These are phyloP conservation scores for Diaporthe batatas DNA, from an alignment of 2,329 filamentous ascomycete genomes.

Conservation along the genomic window DNA sequence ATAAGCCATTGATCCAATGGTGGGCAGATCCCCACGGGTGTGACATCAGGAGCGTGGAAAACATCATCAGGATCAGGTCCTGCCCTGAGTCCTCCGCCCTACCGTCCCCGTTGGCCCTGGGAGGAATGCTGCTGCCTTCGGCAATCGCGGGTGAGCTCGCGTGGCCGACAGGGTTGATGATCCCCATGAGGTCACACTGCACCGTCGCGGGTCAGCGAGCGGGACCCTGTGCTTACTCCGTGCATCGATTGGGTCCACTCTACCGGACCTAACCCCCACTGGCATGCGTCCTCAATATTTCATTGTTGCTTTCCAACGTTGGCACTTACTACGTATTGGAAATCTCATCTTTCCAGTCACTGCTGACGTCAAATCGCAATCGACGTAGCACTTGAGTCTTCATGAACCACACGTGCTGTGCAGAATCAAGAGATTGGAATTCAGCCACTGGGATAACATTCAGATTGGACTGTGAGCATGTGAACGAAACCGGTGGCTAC, in stretches of 20 bases:
- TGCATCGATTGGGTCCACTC: neutral
- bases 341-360: too few species aligned
- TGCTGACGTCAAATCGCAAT: too few species aligned
- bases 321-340: too few species aligned
- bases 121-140: neutral
- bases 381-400: too few species aligned
- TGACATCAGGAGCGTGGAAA: neutral
- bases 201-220: neutral
- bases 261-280: neutral
- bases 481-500: too few species aligned
- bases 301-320: neutral
- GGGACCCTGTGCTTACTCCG: neutral
- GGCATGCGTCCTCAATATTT: neutral
- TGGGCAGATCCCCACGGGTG: neutral
- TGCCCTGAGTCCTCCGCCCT: slow-evolving; percentile 19
- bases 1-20: neutral
- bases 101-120: neutral
- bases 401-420: too few species aligned
- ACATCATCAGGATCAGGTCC: neutral
- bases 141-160: neutral
- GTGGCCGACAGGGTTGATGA: slow-evolving; percentile 20
- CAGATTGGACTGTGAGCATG: too few species aligned
- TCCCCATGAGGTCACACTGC: slow-evolving; percentile 21
- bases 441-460: too few species aligned
- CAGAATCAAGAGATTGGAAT: too few species aligned